Base-by-base conservation (phyloP, 192 early-diverging fungal species). In the Coemansia sp. region DNA sequence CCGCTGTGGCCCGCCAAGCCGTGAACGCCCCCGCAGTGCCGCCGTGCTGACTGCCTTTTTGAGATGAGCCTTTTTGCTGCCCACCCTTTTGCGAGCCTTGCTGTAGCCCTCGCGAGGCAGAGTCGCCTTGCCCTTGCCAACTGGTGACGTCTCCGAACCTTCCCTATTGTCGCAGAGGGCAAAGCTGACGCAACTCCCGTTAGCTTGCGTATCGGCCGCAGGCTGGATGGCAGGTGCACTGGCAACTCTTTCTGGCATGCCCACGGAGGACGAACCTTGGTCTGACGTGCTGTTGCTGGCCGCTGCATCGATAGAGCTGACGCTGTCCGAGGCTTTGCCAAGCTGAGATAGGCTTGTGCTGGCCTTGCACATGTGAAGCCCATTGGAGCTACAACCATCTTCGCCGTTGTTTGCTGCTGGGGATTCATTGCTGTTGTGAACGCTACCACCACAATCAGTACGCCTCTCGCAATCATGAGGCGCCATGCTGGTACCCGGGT, bases 11-110 rank as follows among this genome's bases (percentile, higher is more conserved):
- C 61, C 62, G 37, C 67, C 63, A 19, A 57, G 48, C 12, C 74
- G 74, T 42, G 55, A 25, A n/a, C 79, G 79, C 8, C 71, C 63
- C 8, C 80, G 80, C 66, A 77, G 29, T 0, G 72, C 75, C 0
- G 74, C 79, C 6, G 79, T 64, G 65, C 79, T 82, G 19, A 66
- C 61, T 36, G 80, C 66, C 59, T 74, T 77, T 59, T 77, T 82
- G 17, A 66, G 44, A 37, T 77, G 75, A 4, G 66, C 41, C 65
- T 74, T 76, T 41, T 73, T 70, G 67, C 57, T 23, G 45, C 39
- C 44, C n/a, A 46, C 32, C 58, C 60, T 64, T 58, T 82, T 69
- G 44, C 74, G 51, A 23, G 65, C 25, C 42, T 67, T 70, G 4
- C 15, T 11, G n/a, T 67, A 59, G 46, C 65, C 55, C 29, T 76